Evolutionary conservation across 1,284 basidiomycete species (phyloP).

Genomic region (Ganoderma multipileum): DNA sequence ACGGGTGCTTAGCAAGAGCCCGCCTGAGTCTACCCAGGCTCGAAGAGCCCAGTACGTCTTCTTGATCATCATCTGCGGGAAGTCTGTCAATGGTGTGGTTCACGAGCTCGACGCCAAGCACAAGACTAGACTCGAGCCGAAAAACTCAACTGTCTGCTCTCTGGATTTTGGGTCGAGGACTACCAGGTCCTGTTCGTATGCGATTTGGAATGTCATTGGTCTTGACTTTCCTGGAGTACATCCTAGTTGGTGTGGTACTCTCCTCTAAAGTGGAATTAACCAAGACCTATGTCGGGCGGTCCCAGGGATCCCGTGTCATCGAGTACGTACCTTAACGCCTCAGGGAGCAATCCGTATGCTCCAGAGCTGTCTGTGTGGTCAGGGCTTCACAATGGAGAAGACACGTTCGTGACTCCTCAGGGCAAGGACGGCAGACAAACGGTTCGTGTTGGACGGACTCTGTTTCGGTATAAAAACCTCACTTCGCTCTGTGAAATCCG

Average conservation of each 20-base stretch:
- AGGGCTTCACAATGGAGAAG: not conserved
- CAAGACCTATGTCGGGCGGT: not conserved
- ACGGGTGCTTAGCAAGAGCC: not conserved
- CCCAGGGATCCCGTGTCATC: not conserved
- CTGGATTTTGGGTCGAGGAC: not conserved
- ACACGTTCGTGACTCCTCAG: not conserved
- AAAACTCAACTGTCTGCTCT: not conserved
- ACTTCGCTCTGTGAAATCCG: not conserved
- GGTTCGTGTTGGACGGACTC: not conserved
- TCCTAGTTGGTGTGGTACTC: not conserved
- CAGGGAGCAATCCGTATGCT: not conserved
- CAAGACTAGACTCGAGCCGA: not conserved
- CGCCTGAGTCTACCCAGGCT: not conserved
- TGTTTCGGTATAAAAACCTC: not conserved
- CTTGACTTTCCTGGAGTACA: not conserved
- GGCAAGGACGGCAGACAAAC: not conserved
- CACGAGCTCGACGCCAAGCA: not conserved
- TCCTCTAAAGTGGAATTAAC: too few relatives aligned
- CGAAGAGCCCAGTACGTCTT: not conserved
- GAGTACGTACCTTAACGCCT: not conserved
- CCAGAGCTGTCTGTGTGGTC: not conserved
- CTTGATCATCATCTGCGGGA: not conserved
- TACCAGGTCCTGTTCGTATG: not conserved
- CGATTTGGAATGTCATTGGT: not conserved
- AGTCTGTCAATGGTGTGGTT: not conserved